A percentile compares a stretch with the other conserved stretches of the same genome.
Conservation (phyloP, 2,329 filamentous ascomycete genomes). For the Escovopsis sp. region DNA sequence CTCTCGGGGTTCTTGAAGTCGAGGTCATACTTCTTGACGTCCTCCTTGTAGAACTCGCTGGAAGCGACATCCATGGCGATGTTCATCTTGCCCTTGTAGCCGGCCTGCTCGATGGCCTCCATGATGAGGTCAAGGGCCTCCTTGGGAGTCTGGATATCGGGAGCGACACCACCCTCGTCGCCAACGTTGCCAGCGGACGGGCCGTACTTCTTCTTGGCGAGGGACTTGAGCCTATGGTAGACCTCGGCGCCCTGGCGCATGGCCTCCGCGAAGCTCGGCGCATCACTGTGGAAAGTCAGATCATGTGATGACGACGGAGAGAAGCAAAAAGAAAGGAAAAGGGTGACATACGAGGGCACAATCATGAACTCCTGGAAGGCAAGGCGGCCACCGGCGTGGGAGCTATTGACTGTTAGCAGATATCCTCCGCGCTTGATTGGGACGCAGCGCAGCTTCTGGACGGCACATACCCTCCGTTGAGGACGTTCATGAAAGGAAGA, state of each 20-base stretch:
- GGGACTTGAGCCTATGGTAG: slow-evolving; percentile 92
- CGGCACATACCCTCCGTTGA: slow-evolving; percentile 51
- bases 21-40: slow-evolving; percentile 98
- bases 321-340: not conserved
- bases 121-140: slow-evolving; percentile 96
- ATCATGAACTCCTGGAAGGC: slow-evolving; percentile 98
- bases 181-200: slow-evolving; percentile 98
- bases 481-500: slow-evolving; percentile 86
- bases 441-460: no score
- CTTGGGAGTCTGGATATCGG: slow-evolving; percentile 92
- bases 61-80: slow-evolving; percentile 99
- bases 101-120: slow-evolving; percentile 83
- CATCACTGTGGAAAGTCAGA: slow-evolving; percentile 36
- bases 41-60: slow-evolving; percentile 97
- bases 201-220: slow-evolving; percentile 99
- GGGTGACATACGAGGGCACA: slow-evolving; percentile 51
- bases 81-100: slow-evolving; percentile 90
- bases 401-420: slow-evolving; percentile 31
- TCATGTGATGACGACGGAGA: no score
- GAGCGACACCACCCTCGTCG: slow-evolving; percentile 98
- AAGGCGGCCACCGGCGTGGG: slow-evolving; percentile 90
- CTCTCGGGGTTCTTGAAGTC: slow-evolving; percentile 99
- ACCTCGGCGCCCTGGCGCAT: slow-evolving; percentile 94
- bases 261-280: slow-evolving; percentile 85
- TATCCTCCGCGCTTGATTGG: not conserved